These are phyloP conservation scores for Candida stauntonica DNA, from an alignment of 805 yeast genomes.

Conservation along the genomic window DNA sequence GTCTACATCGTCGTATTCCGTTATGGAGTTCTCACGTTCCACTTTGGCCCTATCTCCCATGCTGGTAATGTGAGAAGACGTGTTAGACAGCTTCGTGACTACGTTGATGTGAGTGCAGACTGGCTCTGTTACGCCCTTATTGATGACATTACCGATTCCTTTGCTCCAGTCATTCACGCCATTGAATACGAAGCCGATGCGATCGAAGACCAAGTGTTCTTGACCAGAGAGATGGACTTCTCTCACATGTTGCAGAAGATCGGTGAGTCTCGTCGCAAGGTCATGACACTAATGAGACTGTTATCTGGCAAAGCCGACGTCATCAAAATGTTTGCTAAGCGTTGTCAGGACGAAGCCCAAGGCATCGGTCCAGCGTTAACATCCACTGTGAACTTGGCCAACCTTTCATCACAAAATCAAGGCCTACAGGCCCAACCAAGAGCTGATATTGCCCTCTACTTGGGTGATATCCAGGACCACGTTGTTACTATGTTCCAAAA, in stretches of 20 bases:
- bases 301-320: slow-evolving; percentile 95
- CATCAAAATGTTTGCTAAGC: slow-evolving; percentile 90
- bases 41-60: slow-evolving; percentile 91
- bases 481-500: slow-evolving; percentile 94
- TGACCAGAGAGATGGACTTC: slow-evolving; percentile 70
- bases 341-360: slow-evolving; percentile 71
- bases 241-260: slow-evolving; percentile 73
- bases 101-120: slow-evolving; percentile 73
- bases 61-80: slow-evolving; percentile 84
- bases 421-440: slow-evolving; percentile 54
- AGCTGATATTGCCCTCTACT: slow-evolving; percentile 84
- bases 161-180: slow-evolving; percentile 75
- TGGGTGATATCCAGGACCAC: slow-evolving; percentile 97
- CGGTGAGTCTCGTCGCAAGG: slow-evolving; percentile 85
- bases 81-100: slow-evolving; percentile 73
- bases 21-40: slow-evolving; percentile 89
- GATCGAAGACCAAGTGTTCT: slow-evolving; percentile 76
- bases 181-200: slow-evolving; percentile 80
- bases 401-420: slow-evolving; percentile 24
- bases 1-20: slow-evolving; percentile 85
- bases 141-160: slow-evolving; percentile 82
- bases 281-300: slow-evolving; percentile 87
- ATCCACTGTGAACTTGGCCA: slow-evolving; percentile 36
- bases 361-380: slow-evolving; percentile 40
- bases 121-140: slow-evolving; percentile 81